Conservation (phyloP, 805 yeast genomes). For the Metschnikowia drakensbergensis region DNA sequence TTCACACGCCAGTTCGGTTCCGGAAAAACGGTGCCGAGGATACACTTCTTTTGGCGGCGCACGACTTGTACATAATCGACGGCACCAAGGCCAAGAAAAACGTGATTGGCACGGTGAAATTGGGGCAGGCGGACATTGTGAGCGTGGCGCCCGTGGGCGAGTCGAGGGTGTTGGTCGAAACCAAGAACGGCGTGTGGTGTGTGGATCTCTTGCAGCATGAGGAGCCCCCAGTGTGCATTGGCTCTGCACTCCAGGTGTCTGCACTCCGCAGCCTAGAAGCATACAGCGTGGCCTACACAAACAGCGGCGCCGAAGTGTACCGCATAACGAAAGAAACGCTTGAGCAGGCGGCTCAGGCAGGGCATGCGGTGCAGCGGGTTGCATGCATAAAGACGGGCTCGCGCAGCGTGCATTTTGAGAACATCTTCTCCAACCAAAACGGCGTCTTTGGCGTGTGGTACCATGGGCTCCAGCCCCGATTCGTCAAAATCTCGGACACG, state of each 20-base stretch:
- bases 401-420: conserved; percentile 17
- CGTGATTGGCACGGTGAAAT: conserved; percentile 17
- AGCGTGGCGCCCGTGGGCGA: neutral
- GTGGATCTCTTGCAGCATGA: conserved; percentile 1
- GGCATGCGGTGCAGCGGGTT: neutral
- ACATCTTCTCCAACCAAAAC: conserved; percentile 30
- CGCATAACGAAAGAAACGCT: conserved; percentile 11
- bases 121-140: conserved; percentile 27
- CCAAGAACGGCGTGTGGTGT: conserved; percentile 3
- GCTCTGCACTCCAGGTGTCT: neutral
- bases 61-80: conserved; percentile 29
- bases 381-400: conserved; percentile 1
- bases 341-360: neutral
- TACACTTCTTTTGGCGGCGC: conserved; percentile 23
- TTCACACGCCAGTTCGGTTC: conserved; percentile 13
- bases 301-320: conserved; percentile 32
- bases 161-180: neutral
- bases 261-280: conserved; percentile 5
- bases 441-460: conserved; percentile 40
- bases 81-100: conserved; percentile 21
- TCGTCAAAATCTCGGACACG: conserved; percentile 17
- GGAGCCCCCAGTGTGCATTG: conserved; percentile 1
- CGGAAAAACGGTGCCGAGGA: conserved; percentile 10
- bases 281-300: conserved; percentile 24
- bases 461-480: conserved; percentile 28